A percentile compares a stretch with the other conserved stretches of the same genome.
Conservation (phyloP, 148 eudicot genomes). For the Vaccinium darrowii region DNA sequence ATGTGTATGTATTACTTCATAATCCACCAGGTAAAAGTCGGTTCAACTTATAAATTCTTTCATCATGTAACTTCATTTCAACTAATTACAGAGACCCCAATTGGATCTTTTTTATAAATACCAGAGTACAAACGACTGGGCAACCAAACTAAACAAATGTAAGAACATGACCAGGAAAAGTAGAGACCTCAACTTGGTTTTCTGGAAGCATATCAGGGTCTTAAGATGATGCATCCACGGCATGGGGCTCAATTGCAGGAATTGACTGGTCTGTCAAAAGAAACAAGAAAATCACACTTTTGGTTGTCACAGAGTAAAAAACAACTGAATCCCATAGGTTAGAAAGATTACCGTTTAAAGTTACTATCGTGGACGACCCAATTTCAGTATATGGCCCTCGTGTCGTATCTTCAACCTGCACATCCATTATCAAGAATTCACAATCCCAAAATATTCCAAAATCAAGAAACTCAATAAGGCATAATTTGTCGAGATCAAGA, state of each 20-base stretch:
- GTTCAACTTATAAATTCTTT: neutral
- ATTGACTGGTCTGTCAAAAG: neutral
- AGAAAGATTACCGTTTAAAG: too few relatives aligned
- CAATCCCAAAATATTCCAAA: neutral
- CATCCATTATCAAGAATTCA: too few relatives aligned
- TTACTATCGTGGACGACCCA: neutral
- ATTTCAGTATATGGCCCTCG: slow-evolving; percentile 4
- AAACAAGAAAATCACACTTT: too few relatives aligned
- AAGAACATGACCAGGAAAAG: slow-evolving; percentile 2
- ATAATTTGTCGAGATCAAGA: slow-evolving; percentile 38
- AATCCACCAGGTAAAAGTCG: neutral
- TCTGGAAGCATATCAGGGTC: slow-evolving; percentile 24
- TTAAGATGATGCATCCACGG: slow-evolving; percentile 17
- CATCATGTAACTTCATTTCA: slow-evolving; percentile 7
- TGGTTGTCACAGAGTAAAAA: too few relatives aligned
- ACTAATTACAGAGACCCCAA: slow-evolving; percentile 9
- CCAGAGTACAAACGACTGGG: neutral
- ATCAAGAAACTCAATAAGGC: slow-evolving; percentile 41
- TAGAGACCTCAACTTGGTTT: slow-evolving; percentile 34
- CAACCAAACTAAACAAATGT: neutral
- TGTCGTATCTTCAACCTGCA: neutral
- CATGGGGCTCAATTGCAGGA: slow-evolving; percentile 27
- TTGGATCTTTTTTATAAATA: slow-evolving; percentile 3
- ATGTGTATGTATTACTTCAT: neutral
- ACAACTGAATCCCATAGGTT: too few relatives aligned